Base-by-base conservation (phyloP, 2,329 filamentous ascomycete genomes). In the Cordyceps cateniannulata region DNA sequence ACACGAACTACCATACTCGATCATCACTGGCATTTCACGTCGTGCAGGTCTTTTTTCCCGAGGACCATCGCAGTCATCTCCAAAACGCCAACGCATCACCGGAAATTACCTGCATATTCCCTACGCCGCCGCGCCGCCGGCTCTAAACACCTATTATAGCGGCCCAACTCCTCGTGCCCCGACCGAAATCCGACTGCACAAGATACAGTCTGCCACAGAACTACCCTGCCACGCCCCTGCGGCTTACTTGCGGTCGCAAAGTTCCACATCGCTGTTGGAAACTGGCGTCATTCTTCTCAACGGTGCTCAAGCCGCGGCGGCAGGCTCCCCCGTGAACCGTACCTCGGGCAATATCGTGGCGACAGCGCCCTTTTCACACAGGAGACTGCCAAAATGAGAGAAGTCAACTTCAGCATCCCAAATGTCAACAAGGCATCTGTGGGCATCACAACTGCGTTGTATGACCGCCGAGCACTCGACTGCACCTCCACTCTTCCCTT, bases 341-440 rank as follows among this genome's bases (percentile, higher is more conserved):
- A 59, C 35, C 35, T 47, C 20, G 22, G n/a, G 49, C 57, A 59
- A 59, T 32, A 59, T 53, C 47, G 49, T 22, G 57, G 57, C 48
- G 29, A 53, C 27, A 35, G 57, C 57, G 57, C 57, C 38, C 38
- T 59, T 52, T 59, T 59, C 57, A 59, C 57, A 51, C 27, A 59
- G 57, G 57, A 59, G 57, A 45, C 57, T 59, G 57, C 65, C 84
- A 93, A 75, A 77, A 99, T 99, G 95, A 91, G 95, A 81, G 95
- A 99, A 85, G 93, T 96, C 79, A 98, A 98, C 78, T 98, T 98
- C 79, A 97, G 93, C 79, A 97, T 98, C 74, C 93, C 95, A 59
- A 97, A 95, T 83, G 92, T 96, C 84, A 98, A 98, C 79, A 98
- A 98, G 88, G 95, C 95, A 71, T 96, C 93, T 62, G 93, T 96